These are phyloP conservation scores for Fusarium tuaranense DNA, from an alignment of 2,329 filamentous ascomycete species.

Conservation along the genomic window DNA sequence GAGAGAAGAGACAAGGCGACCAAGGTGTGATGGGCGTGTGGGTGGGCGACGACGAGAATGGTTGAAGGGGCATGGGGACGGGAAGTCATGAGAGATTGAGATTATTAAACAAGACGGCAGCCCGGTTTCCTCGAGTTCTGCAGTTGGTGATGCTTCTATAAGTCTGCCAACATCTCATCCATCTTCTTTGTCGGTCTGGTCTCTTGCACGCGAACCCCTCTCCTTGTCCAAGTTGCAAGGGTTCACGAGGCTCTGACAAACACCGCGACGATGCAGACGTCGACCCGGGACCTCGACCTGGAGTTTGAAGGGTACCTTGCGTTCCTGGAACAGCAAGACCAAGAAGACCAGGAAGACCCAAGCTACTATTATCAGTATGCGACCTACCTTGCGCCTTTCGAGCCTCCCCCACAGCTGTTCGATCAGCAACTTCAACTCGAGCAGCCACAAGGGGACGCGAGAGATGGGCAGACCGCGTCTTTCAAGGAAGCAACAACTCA, in stretches of 20 bases:
- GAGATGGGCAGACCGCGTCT: not conserved
- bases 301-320: not conserved
- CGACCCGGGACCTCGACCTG: not conserved
- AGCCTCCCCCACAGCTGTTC: not conserved
- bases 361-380: not conserved
- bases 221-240: not conserved
- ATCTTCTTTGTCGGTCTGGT: not conserved
- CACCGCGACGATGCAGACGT: not conserved
- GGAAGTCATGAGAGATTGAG: not conserved
- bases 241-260: not conserved
- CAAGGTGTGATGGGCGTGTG: not conserved
- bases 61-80: not conserved
- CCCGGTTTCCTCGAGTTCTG: not conserved
- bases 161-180: not conserved
- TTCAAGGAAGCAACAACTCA: not conserved
- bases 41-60: not conserved
- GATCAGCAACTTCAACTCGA: not conserved
- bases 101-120: not conserved
- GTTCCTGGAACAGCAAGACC: not conserved
- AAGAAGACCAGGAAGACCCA: not conserved
- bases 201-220: not conserved
- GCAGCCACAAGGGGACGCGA: not conserved
- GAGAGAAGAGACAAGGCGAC: constrained; percentile 1
- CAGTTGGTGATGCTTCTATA: not conserved
- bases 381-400: not conserved